Conservation (phyloP, 306 rosid genomes). For the Cucurbita moschata region DNA sequence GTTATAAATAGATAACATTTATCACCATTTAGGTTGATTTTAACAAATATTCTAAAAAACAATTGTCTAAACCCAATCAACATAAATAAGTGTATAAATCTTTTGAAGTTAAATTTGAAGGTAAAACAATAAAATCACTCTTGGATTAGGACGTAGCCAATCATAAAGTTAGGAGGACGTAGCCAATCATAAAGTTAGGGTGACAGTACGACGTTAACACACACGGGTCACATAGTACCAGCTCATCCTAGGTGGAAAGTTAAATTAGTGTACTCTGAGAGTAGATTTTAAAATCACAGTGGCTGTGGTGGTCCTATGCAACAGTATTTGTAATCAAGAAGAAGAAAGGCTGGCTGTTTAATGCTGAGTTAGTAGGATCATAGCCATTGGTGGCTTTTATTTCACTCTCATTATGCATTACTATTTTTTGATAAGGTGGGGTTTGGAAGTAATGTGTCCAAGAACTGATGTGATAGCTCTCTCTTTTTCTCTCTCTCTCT, state of each 20-base stretch:
- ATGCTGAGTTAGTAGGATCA: background rate
- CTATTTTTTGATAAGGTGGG: slow-evolving; percentile 5
- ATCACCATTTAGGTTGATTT: too few species aligned
- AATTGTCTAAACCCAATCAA: background rate
- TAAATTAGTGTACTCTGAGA: background rate
- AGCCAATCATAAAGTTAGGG: background rate
- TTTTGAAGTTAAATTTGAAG: background rate
- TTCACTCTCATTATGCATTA: background rate
- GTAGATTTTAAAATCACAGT: background rate
- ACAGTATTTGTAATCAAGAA: background rate
- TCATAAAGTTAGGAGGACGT: background rate
- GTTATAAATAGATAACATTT: too few species aligned
- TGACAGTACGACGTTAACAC: background rate
- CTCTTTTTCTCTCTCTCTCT: background rate
- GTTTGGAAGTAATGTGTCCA: background rate
- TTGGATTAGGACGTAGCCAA: background rate
- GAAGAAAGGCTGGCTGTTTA: background rate
- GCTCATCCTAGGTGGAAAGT: slow-evolving; percentile 2
- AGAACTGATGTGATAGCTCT: background rate
- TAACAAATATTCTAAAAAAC: background rate
- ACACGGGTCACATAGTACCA: background rate
- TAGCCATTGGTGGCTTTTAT: background rate
- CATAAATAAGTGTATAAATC: background rate
- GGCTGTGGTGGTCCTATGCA: slow-evolving; percentile 4
- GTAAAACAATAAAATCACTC: background rate